Evolutionary conservation across 1,139 yeast species (phyloP).

Genomic region (Zygoascus hellenicus): DNA sequence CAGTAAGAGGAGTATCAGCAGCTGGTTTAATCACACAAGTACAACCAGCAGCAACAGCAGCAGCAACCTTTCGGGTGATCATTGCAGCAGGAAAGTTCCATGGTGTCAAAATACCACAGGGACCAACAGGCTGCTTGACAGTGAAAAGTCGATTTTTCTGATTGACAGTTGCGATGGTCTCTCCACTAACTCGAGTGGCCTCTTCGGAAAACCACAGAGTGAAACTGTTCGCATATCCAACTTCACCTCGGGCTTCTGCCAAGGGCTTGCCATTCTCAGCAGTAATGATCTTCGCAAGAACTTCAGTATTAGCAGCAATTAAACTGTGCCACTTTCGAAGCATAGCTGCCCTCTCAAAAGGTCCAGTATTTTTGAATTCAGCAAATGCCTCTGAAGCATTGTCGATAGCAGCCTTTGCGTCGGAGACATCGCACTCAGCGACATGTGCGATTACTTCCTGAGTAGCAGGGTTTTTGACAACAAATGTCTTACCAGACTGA

Average conservation of each 20-base stretch:
- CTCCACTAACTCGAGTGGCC: slow-evolving; percentile 70
- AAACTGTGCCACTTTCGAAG: slow-evolving; percentile 56
- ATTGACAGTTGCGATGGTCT: slow-evolving; percentile 57
- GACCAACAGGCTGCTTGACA: slow-evolving; percentile 77
- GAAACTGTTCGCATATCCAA: slow-evolving; percentile 69
- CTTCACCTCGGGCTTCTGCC: slow-evolving; percentile 69
- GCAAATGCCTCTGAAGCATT: slow-evolving; percentile 56
- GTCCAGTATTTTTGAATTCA: slow-evolving; percentile 49
- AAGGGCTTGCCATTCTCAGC: slow-evolving; percentile 80
- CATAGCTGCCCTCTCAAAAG: slow-evolving; percentile 60
- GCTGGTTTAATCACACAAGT: slow-evolving; percentile 87
- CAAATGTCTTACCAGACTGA: slow-evolving; percentile 47
- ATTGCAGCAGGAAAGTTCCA: slow-evolving; percentile 95
- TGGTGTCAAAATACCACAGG: slow-evolving; percentile 83
- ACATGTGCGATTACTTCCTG: slow-evolving; percentile 49
- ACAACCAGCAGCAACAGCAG: slow-evolving; percentile 90
- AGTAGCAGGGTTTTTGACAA: slow-evolving; percentile 72
- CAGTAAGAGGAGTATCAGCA: slow-evolving; percentile 78
- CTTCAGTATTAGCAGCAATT: slow-evolving; percentile 60
- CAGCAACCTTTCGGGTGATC: slow-evolving; percentile 85
- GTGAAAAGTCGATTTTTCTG: slow-evolving; percentile 55
- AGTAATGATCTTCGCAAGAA: slow-evolving; percentile 62
- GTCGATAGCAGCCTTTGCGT: slow-evolving; percentile 44
- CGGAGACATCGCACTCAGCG: slow-evolving; percentile 50
- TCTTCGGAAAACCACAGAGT: slow-evolving; percentile 84